Evolutionary conservation across 345 rosid species (phyloP).

Genomic region (Brassica juncea): DNA sequence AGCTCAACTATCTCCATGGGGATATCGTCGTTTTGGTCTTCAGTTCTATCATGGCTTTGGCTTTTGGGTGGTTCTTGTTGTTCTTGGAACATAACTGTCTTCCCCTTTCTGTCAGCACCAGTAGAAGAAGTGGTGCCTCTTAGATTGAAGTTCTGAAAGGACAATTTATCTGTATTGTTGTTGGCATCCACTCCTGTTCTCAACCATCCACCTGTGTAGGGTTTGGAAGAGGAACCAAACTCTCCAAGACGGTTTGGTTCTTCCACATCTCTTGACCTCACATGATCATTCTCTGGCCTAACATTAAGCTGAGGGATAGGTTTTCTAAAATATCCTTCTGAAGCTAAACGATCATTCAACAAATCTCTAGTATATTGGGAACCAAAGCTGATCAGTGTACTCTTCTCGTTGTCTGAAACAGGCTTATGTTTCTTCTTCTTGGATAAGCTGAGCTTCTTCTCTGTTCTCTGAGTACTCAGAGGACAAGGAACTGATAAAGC

Average conservation of each 20-base stretch:
- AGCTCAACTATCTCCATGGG: conserved; percentile 96
- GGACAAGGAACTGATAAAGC: conserved; percentile 35
- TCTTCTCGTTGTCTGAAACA: conserved; percentile 40
- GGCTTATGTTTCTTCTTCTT: conserved; percentile 58
- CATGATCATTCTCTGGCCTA: conserved; percentile 43
- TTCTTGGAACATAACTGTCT: conserved; percentile 42
- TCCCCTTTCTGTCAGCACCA: conserved; percentile 50
- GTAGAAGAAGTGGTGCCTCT: conserved; percentile 34
- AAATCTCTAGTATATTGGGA: conserved; percentile 42
- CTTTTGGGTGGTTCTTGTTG: conserved; percentile 38
- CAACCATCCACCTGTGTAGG: conserved; percentile 41
- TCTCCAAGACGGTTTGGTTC: conserved; percentile 42
- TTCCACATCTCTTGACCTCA: conserved; percentile 39
- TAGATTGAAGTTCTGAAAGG: conserved; percentile 46
- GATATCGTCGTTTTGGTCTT: conserved; percentile 75
- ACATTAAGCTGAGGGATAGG: conserved; percentile 39
- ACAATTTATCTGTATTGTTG: conserved; percentile 28
- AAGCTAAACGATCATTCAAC: conserved; percentile 41
- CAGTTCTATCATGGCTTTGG: conserved; percentile 47
- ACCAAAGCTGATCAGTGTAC: conserved; percentile 38
- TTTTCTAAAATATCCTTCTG: conserved; percentile 43
- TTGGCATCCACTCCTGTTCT: conserved; percentile 39
- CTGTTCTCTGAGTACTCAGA: conserved; percentile 42
- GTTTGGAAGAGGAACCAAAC: conserved; percentile 41
- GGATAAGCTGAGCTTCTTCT: conserved; percentile 43